These are phyloP conservation scores for Rutstroemia sydowiana DNA, from an alignment of 2,329 filamentous ascomycete genomes.

Conservation along the genomic window DNA sequence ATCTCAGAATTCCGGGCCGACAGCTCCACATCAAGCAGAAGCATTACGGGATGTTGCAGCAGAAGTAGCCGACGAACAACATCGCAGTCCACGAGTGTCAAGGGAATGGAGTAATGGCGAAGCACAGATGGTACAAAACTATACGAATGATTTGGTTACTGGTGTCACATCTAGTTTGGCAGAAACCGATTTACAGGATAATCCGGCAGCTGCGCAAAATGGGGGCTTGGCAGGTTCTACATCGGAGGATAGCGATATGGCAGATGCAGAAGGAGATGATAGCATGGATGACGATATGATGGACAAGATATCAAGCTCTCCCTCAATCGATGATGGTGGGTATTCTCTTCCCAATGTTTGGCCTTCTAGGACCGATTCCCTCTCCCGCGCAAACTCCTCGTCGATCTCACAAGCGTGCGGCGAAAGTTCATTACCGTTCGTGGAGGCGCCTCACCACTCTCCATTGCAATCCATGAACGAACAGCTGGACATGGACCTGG, in stretches of 20 bases:
- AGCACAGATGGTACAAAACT: conserved; percentile 22
- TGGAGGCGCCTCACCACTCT: conserved; percentile 25
- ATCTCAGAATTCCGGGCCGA: conserved; percentile 40
- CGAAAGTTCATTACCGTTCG: conserved; percentile 29
- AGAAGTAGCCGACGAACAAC: conserved; percentile 67
- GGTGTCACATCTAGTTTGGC: conserved; percentile 36
- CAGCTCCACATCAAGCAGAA: conserved; percentile 68
- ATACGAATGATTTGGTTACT: conserved; percentile 40
- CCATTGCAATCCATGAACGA: conserved; percentile 19
- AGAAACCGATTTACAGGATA: conserved; percentile 38
- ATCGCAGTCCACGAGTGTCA: conserved; percentile 55
- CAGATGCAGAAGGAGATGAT: conserved; percentile 63
- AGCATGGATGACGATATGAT: conserved; percentile 83
- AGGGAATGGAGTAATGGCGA: conserved; percentile 39
- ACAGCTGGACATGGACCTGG: conserved; percentile 20
- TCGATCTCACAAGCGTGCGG: conserved; percentile 28
- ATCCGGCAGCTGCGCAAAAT: conserved; percentile 54
- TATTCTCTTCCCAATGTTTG: conserved; percentile 36
- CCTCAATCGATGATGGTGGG: conserved; percentile 98
- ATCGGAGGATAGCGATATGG: conserved; percentile 54
- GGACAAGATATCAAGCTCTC: conserved; percentile 98
- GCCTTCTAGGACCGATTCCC: conserved; percentile 26
- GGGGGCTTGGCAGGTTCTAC: conserved; percentile 43
- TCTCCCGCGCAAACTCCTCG: conserved; percentile 14
- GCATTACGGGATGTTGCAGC: conserved; percentile 74